Base-by-base conservation (phyloP, 768 basidiomycete species). In the Exsudoporus frostii region DNA sequence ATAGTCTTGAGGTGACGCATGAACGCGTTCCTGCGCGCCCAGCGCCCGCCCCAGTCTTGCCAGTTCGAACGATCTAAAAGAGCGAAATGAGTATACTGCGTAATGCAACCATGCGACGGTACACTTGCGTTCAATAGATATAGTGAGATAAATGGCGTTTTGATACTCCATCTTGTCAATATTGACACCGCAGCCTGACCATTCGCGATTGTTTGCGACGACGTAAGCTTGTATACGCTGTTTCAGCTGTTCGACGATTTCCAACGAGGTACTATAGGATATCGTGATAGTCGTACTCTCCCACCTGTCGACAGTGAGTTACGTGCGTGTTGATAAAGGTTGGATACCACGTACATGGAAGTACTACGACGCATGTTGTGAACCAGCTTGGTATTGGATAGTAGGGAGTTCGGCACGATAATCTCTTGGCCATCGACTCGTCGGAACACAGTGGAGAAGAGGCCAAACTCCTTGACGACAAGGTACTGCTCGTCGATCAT, bases 41-140 rank as follows among this genome's bases (percentile, higher is more conserved):
- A 90, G 52, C 88, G 76, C 19, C 81, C 90, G 44, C 86, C 88
- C 89, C 89, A 92, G 64, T 91, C 88, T 64, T 91, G 90, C 90
- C 89, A 92, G 63, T 89, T 90, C 34, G 84, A 78, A 48, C 86
- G 83, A 69, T 90, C 86, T 87, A 51, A 42, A 53, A 34, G 15
- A 19, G 38, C 41, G 39, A 38, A 24, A 52, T 58, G 20, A 52
- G 55, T 22, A 25, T 25, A 7, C 33, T 29, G 29, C 6, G 6
- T 11, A 27, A 47, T 29, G n/a, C 20, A 30, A 27, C 15, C 33
- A 45, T 34, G 42, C 11, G 43, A 37, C 1, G 7, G 19, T 33
- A 43, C 20, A 76, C 84, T 68, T 68, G 81, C 87, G 89, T 69
- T 91, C 88, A 65, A 91, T 77, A 30, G 81, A 81, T 46, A 90